Evolutionary conservation across 805 yeast genomes (phyloP).

Genomic region (Millerozyma miso): DNA sequence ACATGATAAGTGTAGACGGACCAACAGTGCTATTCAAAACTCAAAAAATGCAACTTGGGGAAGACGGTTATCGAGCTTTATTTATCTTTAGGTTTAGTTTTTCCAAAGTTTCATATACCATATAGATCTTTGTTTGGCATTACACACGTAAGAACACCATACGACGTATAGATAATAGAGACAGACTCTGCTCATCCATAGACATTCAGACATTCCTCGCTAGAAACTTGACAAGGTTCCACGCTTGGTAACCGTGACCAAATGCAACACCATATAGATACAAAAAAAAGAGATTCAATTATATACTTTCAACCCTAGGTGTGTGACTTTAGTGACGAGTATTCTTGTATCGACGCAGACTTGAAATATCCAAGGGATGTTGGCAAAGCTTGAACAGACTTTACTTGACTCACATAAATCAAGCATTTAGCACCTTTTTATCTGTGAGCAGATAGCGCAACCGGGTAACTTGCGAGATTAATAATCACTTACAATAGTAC

Average conservation of each 20-base stretch:
- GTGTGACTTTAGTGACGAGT: background rate
- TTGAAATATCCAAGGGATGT: background rate
- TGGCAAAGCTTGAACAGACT: background rate
- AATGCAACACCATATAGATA: background rate
- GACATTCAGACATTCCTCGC: background rate
- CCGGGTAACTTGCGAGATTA: background rate
- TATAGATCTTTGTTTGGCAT: background rate
- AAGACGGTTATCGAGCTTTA: background rate
- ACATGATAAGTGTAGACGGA: background rate
- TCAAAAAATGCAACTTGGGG: background rate
- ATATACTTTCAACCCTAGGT: background rate
- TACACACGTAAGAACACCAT: background rate
- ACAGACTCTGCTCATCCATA: background rate
- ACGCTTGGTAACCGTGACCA: background rate
- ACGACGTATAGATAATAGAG: background rate
- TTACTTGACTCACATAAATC: background rate
- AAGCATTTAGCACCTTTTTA: background rate
- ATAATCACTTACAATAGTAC: background rate
- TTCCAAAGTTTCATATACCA: background rate
- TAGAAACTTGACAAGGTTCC: background rate
- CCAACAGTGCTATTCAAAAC: background rate
- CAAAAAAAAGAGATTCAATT: background rate
- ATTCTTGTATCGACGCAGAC: background rate
- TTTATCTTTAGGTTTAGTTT: background rate
- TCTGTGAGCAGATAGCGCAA: background rate